A percentile compares a stretch with the other conserved stretches of the same genome.
Conservation (phyloP, 768 basidiomycete genomes). For the Suillus paluster region DNA sequence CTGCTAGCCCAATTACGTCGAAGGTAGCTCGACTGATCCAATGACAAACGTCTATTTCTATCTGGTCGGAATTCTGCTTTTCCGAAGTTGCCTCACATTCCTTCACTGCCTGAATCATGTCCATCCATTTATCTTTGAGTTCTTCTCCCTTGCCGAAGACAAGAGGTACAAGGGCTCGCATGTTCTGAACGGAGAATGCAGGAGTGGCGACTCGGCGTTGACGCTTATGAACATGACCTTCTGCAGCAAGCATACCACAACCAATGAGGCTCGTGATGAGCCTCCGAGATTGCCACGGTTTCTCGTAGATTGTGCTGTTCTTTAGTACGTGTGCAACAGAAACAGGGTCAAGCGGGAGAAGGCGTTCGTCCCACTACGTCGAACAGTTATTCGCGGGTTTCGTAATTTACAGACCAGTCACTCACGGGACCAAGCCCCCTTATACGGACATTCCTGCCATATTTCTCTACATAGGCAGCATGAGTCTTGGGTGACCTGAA, state of each 20-base stretch:
- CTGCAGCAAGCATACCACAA: conserved; percentile 79
- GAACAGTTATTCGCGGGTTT: background rate
- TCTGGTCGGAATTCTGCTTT: conserved; percentile 30
- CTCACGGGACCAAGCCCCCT: conserved; percentile 71
- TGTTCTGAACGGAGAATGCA: conserved; percentile 80
- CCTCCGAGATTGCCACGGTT: conserved; percentile 79
- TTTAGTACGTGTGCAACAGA: conserved; percentile 78
- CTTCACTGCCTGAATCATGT: conserved; percentile 43
- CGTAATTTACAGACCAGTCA: conserved; percentile 14
- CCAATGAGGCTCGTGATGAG: conserved; percentile 82
- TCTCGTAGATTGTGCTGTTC: conserved; percentile 75
- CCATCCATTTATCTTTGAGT: conserved; percentile 63
- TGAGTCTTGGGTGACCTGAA: conserved; percentile 56
- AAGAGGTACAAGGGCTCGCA: conserved; percentile 72
- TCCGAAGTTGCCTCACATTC: conserved; percentile 14
- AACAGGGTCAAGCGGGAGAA: conserved; percentile 80
- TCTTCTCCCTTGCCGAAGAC: conserved; percentile 71
- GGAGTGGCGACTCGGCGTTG: conserved; percentile 79
- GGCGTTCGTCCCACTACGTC: conserved; percentile 73
- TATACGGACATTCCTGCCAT: conserved; percentile 73
- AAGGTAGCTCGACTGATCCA: conserved; percentile 87
- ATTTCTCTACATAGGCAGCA: conserved; percentile 55
- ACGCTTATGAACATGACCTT: conserved; percentile 77
- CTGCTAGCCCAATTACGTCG: conserved; percentile 90
- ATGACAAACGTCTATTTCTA: conserved; percentile 71